A percentile compares a stretch with the other conserved stretches of the same genome.
Conservation (phyloP, 352 stramenopile genomes). For the Phytopythium montanum region DNA sequence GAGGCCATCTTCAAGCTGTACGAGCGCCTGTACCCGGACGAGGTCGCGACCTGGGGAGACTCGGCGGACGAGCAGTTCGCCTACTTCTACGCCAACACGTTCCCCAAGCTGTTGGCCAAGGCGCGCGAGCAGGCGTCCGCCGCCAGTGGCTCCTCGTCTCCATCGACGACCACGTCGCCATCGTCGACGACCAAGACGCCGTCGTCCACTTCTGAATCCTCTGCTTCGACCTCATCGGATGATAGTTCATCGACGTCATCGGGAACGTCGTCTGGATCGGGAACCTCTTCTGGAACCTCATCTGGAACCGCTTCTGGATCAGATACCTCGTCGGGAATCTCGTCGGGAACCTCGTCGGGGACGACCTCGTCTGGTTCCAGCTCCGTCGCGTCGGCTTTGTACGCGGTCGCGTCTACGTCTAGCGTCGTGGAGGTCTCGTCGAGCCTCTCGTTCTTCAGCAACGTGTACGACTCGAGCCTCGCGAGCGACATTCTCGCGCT, state of each 20-base stretch:
- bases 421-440: conserved; percentile 3
- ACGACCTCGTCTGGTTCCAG: background rate
- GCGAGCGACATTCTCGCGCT: conserved; percentile 18
- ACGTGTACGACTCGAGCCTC: conserved; percentile 23
- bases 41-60: conserved; percentile 37
- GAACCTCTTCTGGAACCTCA: no score
- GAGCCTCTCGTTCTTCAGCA: conserved; percentile 25
- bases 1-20: conserved; percentile 64
- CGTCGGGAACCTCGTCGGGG: conserved; percentile 10
- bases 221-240: background rate
- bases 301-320: no score
- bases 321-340: conserved; percentile 13
- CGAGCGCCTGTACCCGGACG: conserved; percentile 41
- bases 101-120: conserved; percentile 51
- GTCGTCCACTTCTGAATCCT: background rate
- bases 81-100: conserved; percentile 60
- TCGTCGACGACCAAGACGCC: conserved; percentile 4
- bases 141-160: conserved; percentile 6
- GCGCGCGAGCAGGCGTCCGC: conserved; percentile 16
- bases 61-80: conserved; percentile 44
- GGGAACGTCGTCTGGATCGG: background rate
- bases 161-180: conserved; percentile 15
- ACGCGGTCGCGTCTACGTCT: background rate
- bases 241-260: conserved; percentile 1
- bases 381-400: background rate